phyloP scores from a whole-genome alignment of 83 land plant genomes.

The Diphasiastrum complanatum region DNA sequence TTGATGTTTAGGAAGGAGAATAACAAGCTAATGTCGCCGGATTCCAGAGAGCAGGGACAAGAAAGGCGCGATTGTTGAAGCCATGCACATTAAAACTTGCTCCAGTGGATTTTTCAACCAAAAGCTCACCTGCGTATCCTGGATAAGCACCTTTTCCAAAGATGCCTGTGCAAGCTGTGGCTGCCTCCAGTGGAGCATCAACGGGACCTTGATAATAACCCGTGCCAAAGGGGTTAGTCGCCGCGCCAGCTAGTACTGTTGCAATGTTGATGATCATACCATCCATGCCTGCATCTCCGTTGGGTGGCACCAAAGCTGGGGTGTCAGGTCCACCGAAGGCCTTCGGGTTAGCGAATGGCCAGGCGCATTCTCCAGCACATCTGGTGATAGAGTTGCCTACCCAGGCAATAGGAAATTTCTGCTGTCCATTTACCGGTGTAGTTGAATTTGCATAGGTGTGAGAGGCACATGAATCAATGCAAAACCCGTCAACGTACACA shows the following conservation, averaged over 20 bases:
- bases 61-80: constrained; percentile 20
- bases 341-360: constrained; percentile 40
- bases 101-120: constrained; percentile 11
- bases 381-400: constrained; percentile 42
- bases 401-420: constrained; percentile 17
- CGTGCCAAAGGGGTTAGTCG: constrained; percentile 38
- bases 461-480: constrained; percentile 35
- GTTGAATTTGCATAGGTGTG: constrained; percentile 23
- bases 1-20: no score
- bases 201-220: constrained; percentile 38
- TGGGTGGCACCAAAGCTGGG: constrained; percentile 32
- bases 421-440: constrained; percentile 3
- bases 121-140: constrained; percentile 35
- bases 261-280: constrained; percentile 47
- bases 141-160: constrained; percentile 37
- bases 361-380: constrained; percentile 52
- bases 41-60: constrained; percentile 42
- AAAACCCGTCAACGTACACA: constrained; percentile 46
- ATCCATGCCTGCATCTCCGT: constrained; percentile 33
- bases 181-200: constrained; percentile 35
- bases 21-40: constrained; percentile 10
- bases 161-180: constrained; percentile 35
- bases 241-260: constrained; percentile 37
- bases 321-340: constrained; percentile 40
- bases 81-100: constrained; percentile 44